phyloP scores from a whole-genome alignment of 768 basidiomycete genomes.

The Daedaleopsis sinensis region DNA sequence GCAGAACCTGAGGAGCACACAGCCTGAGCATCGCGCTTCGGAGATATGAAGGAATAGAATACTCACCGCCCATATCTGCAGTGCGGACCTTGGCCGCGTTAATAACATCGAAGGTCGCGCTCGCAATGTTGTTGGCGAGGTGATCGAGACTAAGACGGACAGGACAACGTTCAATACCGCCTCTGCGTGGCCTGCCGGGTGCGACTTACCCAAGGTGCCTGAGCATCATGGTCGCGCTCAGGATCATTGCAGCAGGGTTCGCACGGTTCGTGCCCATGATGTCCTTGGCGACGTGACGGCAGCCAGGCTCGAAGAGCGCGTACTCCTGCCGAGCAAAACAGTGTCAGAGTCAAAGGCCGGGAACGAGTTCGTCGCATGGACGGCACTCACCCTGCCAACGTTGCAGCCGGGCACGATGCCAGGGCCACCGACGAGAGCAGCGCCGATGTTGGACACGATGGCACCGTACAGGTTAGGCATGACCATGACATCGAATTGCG shows the following conservation, averaged over 20 bases:
- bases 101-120: conserved; percentile 91
- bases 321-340: conserved; percentile 64
- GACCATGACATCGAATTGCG: conserved; percentile 99
- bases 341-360: conserved; percentile 7
- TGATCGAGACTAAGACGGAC: conserved; percentile 83
- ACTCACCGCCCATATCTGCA: conserved; percentile 92
- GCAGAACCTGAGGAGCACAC: conserved; percentile 61
- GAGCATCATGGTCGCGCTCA: conserved; percentile 97
- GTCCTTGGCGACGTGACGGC: conserved; percentile 92
- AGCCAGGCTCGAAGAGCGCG: conserved; percentile 98
- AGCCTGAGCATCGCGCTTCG: neutral
- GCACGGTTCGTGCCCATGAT: conserved; percentile 96
- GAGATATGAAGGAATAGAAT: neutral
- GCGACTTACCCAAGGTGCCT: conserved; percentile 81
- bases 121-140: conserved; percentile 92
- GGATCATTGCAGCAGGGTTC: conserved; percentile 97
- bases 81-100: conserved; percentile 87
- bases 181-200: too few species aligned
- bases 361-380: neutral
- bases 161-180: conserved; percentile 19
- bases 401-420: conserved; percentile 99
- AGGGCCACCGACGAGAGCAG: conserved; percentile 97
- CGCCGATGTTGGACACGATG: conserved; percentile 97
- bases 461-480: conserved; percentile 98
- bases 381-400: conserved; percentile 75